phyloP scores from a whole-genome alignment of 495 filamentous ascomycete genomes.

The Extremus antarcticus region DNA sequence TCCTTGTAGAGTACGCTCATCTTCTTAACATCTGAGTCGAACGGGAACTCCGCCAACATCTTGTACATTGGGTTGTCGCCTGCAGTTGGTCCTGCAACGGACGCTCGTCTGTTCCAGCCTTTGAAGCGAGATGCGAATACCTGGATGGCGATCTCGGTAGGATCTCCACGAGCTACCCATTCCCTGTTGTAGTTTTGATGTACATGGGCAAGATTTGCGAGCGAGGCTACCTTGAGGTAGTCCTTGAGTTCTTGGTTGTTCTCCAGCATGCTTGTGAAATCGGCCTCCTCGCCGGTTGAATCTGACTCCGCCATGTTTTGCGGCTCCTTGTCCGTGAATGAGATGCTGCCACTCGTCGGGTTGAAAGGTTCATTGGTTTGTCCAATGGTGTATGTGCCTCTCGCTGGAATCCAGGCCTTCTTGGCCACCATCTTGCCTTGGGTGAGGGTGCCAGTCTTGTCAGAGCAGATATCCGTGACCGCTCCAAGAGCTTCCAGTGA shows the following conservation, averaged over 20 bases:
- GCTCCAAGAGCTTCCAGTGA: constrained; percentile 39
- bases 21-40: constrained; percentile 50
- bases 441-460: constrained; percentile 41
- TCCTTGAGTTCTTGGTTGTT: constrained; percentile 22
- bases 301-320: constrained; percentile 20
- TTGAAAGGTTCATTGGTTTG: constrained; percentile 26
- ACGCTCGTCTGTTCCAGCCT: constrained; percentile 29
- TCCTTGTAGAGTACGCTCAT: constrained; percentile 48
- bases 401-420: constrained; percentile 40
- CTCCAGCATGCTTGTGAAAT: constrained; percentile 30
- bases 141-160: constrained; percentile 49
- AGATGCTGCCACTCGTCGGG: constrained; percentile 26
- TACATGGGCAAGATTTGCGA: constrained; percentile 31
- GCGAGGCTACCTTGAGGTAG: constrained; percentile 27
- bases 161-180: constrained; percentile 45
- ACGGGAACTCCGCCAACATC: constrained; percentile 45
- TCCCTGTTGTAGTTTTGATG: constrained; percentile 23
- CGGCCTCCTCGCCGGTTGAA: constrained; percentile 19
- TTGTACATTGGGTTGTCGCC: constrained; percentile 29
- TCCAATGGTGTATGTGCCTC: constrained; percentile 29
- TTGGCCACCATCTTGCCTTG: constrained; percentile 54
- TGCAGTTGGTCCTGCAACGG: constrained; percentile 7
- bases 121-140: constrained; percentile 39
- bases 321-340: constrained; percentile 18
- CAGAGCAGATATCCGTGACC: constrained; percentile 25